Percentiles rank a stretch among this genome's conserved stretches.
Evolutionary conservation across 2,329 filamentous ascomycete genomes (phyloP).

Genomic region (Phyllosticta citribraziliensis): DNA sequence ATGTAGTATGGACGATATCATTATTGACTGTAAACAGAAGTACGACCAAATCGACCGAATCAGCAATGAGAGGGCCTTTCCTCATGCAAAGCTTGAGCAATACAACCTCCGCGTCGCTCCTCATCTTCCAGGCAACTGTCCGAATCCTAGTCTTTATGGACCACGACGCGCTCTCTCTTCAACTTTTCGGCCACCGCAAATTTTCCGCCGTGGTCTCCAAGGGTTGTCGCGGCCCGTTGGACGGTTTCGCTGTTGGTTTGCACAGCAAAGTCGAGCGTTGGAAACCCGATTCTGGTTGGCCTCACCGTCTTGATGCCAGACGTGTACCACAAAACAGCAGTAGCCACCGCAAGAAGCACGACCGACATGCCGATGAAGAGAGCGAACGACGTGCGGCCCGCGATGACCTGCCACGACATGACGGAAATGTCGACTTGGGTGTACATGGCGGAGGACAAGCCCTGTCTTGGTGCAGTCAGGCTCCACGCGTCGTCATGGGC

Average conservation of each 20-base stretch:
- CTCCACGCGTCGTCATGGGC: neutral
- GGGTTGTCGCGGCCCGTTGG: neutral
- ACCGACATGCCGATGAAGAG: neutral
- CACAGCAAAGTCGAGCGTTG: conserved; percentile 1
- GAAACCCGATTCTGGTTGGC: neutral
- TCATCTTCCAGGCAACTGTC: no score
- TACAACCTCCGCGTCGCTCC: no score
- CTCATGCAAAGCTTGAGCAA: no score
- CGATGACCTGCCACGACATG: conserved; percentile 3
- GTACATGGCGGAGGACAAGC: neutral
- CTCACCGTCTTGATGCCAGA: neutral
- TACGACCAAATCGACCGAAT: no score
- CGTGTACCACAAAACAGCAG: neutral
- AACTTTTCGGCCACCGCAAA: neutral
- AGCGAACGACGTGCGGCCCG: neutral
- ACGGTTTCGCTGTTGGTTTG: neutral
- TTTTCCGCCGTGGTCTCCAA: neutral
- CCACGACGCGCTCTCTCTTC: neutral
- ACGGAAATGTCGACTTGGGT: conserved; percentile 1
- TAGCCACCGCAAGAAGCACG: neutral
- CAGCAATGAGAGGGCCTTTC: no score
- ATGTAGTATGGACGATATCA: no score
- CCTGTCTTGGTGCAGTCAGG: neutral
- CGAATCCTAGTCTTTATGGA: neutral
- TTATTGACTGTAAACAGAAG: no score